Evolutionary conservation across 768 basidiomycete species (phyloP).

Genomic region (Macrolepiota fuliginosa): DNA sequence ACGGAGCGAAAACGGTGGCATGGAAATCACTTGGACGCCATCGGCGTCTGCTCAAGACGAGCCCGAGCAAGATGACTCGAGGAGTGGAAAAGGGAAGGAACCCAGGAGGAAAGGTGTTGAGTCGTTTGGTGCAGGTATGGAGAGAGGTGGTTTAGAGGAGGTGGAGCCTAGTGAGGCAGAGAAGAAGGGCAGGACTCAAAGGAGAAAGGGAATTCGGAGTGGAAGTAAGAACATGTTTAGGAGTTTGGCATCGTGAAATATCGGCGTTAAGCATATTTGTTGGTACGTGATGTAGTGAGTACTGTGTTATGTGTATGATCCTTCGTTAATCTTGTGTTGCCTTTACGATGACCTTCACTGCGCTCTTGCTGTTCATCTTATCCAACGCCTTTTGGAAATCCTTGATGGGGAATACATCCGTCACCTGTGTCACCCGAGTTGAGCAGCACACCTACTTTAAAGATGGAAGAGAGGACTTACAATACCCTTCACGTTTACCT

Average conservation of each 20-base stretch:
- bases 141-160: constrained; percentile 64
- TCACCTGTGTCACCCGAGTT: constrained; percentile 15
- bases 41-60: constrained; percentile 38
- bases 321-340: constrained; percentile 1
- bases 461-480: constrained; percentile 15
- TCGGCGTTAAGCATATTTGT: neutral
- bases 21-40: constrained; percentile 87
- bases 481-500: constrained; percentile 78
- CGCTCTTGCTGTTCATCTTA: constrained; percentile 65
- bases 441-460: neutral
- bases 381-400: constrained; percentile 62
- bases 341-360: constrained; percentile 61
- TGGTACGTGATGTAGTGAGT: neutral
- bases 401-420: constrained; percentile 63
- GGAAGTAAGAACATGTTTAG: constrained; percentile 88
- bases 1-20: constrained; percentile 52
- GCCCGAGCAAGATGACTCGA: constrained; percentile 26
- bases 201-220: constrained; percentile 78
- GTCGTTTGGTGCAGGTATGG: constrained; percentile 85
- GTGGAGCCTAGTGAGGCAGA: constrained; percentile 61
- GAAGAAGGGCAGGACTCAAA: constrained; percentile 72
- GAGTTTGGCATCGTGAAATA: constrained; percentile 4
- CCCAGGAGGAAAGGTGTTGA: constrained; percentile 61
- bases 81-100: constrained; percentile 29
- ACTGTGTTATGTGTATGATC: neutral